Conservation (phyloP, 108 stramenopile genomes). For the Skeletonema potamos region DNA sequence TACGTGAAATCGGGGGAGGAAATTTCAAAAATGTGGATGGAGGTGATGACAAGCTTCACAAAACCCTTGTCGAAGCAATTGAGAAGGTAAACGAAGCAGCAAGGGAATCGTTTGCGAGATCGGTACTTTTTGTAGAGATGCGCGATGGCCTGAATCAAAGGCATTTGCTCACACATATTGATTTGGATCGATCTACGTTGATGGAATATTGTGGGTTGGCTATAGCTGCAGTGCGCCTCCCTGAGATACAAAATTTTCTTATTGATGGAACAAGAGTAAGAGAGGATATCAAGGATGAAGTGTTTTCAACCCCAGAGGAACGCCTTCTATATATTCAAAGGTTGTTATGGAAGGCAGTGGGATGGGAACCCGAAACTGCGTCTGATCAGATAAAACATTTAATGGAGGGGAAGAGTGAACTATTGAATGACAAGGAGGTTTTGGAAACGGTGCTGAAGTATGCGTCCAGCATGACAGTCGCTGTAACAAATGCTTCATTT, state of each 20-base stretch:
- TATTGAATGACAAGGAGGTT: slow-evolving; percentile 33
- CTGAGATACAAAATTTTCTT: slow-evolving; percentile 37
- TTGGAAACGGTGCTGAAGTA: slow-evolving; percentile 35
- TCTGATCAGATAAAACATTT: slow-evolving; percentile 48
- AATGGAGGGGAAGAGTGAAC: slow-evolving; percentile 7
- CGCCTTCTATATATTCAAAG: slow-evolving; percentile 57
- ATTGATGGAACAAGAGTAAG: slow-evolving; percentile 4
- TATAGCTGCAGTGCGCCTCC: slow-evolving; percentile 47
- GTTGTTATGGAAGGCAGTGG: slow-evolving; percentile 52
- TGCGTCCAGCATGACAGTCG: slow-evolving; percentile 39
- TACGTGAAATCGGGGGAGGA: slow-evolving; percentile 23
- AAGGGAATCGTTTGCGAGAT: slow-evolving; percentile 10
- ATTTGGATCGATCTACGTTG: neutral
- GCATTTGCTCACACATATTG: neutral
- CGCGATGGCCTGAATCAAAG: neutral
- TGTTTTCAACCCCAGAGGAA: slow-evolving; percentile 6
- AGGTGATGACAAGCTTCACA: neutral
- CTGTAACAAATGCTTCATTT: slow-evolving; percentile 34
- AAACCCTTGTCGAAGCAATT: slow-evolving; percentile 11
- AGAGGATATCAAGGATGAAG: slow-evolving; percentile 15
- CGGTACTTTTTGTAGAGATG: slow-evolving; percentile 28
- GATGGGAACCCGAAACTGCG: slow-evolving; percentile 59
- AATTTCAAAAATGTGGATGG: slow-evolving; percentile 15
- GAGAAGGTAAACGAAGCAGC: slow-evolving; percentile 40
- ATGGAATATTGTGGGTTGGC: slow-evolving; percentile 66